A percentile compares a stretch with the other conserved stretches of the same genome.
phyloP scores from a whole-genome alignment of 805 yeast species.

The Kodamaea kakaduensis region DNA sequence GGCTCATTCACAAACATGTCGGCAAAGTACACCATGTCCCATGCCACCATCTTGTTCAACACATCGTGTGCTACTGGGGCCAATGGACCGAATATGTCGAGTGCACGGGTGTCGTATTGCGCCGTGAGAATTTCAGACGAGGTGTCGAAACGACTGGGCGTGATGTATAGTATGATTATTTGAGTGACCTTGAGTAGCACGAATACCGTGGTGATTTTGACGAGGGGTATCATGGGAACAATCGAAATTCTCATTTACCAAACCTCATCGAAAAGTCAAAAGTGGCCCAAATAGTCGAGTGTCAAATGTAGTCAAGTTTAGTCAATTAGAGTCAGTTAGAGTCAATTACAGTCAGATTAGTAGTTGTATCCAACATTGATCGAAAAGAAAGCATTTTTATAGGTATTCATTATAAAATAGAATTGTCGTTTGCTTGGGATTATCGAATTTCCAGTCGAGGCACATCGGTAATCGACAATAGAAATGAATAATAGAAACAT shows the following conservation, averaged over 20 bases:
- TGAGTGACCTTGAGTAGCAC: conserved; percentile 35
- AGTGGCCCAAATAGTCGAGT: too few relatives aligned
- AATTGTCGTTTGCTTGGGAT: too few relatives aligned
- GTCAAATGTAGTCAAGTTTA: too few relatives aligned
- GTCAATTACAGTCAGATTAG: too few relatives aligned
- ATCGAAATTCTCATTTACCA: too few relatives aligned
- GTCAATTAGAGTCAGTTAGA: too few relatives aligned
- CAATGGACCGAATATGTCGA: conserved; percentile 5
- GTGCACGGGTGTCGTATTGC: conserved; percentile 12
- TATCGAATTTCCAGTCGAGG: too few relatives aligned
- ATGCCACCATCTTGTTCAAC: conserved; percentile 55
- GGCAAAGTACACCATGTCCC: conserved; percentile 84
- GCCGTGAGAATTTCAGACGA: conserved; percentile 39
- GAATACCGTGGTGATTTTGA: conserved; percentile 19
- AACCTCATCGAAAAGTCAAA: too few relatives aligned
- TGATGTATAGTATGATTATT: conserved; percentile 30
- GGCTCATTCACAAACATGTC: conserved; percentile 49
- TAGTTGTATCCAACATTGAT: conserved; percentile 2
- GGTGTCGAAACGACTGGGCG: conserved; percentile 48
- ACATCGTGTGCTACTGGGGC: conserved; percentile 14
- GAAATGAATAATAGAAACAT: too few relatives aligned
- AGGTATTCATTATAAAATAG: neutral
- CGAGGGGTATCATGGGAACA: conserved; percentile 2
- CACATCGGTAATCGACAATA: too few relatives aligned
- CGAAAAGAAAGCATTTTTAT: neutral